These are phyloP conservation scores for Tolypocladium album DNA, from an alignment of 2,329 filamentous ascomycete species.

Conservation along the genomic window DNA sequence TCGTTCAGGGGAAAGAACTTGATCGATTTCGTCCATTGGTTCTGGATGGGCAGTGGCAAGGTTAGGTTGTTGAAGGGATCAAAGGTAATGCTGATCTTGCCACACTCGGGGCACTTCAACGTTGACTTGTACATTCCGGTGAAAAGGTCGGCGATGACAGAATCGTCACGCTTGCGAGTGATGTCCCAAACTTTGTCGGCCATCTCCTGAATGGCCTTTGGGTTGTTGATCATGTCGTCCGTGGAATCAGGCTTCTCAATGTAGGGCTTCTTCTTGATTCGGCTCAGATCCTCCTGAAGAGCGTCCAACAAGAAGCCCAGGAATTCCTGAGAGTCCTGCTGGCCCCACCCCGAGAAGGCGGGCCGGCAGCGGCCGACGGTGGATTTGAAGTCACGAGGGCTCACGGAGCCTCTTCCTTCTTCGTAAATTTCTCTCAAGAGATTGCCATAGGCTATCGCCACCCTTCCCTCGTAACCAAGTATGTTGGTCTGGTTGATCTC, in stretches of 20 bases:
- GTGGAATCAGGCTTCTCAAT: slow-evolving; percentile 97
- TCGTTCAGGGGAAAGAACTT: slow-evolving; percentile 70
- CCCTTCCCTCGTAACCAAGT: slow-evolving; percentile 72
- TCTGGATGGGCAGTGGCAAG: slow-evolving; percentile 78
- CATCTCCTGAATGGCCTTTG: slow-evolving; percentile 69
- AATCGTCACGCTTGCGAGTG: slow-evolving; percentile 86
- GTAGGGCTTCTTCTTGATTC: slow-evolving; percentile 91
- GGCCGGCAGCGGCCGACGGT: slow-evolving; percentile 72
- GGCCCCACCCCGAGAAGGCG: slow-evolving; percentile 85
- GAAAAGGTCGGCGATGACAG: slow-evolving; percentile 89
- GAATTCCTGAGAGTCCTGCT: slow-evolving; percentile 97
- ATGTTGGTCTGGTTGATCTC: slow-evolving; percentile 84
- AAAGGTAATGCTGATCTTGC: slow-evolving; percentile 97
- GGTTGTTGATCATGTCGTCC: slow-evolving; percentile 85
- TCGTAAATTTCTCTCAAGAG: slow-evolving; percentile 72
- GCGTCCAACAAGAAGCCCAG: slow-evolving; percentile 90
- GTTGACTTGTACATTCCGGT: slow-evolving; percentile 98
- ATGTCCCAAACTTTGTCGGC: slow-evolving; percentile 86
- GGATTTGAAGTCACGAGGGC: slow-evolving; percentile 72
- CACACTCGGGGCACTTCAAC: slow-evolving; percentile 78
- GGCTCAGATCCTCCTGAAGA: slow-evolving; percentile 88
- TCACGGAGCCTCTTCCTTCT: slow-evolving; percentile 56
- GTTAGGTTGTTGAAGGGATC: slow-evolving; percentile 96
- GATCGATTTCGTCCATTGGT: slow-evolving; percentile 64
- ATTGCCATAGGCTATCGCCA: slow-evolving; percentile 73